Evolutionary conservation across 2,329 filamentous ascomycete genomes (phyloP), one percentile per base, ranked within the genome.

Genomic region (Aureobasidium musti): DNA sequence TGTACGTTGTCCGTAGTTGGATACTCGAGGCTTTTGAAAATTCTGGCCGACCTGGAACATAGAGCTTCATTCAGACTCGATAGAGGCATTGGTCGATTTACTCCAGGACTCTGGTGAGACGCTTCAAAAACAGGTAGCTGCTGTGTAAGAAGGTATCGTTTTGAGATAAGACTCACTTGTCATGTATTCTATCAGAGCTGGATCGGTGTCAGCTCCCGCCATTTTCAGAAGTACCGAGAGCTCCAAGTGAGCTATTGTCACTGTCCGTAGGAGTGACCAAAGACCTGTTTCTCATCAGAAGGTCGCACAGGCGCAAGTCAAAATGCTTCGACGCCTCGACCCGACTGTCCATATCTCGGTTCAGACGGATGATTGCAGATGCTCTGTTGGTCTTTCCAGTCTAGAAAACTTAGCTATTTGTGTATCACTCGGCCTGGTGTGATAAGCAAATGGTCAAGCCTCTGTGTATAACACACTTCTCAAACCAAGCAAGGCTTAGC

Each of bases 401-500:
- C 26, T 13, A 33, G 17, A 13, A 19, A 5, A 52, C 49, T 30
- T 10, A 28, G 23, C 11, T 50, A 30, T 50, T 50, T 28, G 47
- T 30, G 47, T n/a, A n/a, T 50, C 8, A 33, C 3, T 2, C 28
- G 33, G 49, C 49, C 49, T 39, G 30, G 8, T 13, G 17, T 5
- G 49, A 52, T n/a, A 33, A 52, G 49, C 49, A 52, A 52, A 30
- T 19, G 5, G 13, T n/a, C 49, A 52, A 52, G 49, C 49, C 23
- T 52, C 26, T 52, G 49, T 11, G 49, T 4, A 52, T 28, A 23
- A 52, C 26, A 30, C 14, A n/a, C n/a, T 26, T 52, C 28, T 10
- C 49, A 2, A 17, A 17, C 49, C 47, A 52, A 52, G 49, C 49
- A 52, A 52, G 49, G 49, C 49, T 52, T 52, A 52, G 26, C 49